These are phyloP conservation scores for Leishmania tropica DNA, from an alignment of 208 protist genomes.

Conservation along the genomic window DNA sequence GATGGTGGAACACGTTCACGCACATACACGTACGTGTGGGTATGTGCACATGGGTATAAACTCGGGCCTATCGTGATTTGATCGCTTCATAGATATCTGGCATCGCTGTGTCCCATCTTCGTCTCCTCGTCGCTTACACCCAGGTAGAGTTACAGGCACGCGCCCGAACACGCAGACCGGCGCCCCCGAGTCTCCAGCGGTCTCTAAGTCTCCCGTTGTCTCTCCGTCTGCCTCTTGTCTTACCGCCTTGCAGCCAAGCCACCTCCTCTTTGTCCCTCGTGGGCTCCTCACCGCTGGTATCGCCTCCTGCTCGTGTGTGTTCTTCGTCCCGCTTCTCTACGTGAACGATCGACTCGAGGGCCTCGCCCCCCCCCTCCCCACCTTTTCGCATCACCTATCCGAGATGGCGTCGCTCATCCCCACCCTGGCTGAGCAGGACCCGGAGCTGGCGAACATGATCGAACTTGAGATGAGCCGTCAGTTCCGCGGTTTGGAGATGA, in stretches of 20 bases:
- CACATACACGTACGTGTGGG: not conserved
- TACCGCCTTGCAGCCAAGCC: not conserved
- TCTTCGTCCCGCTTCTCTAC: not conserved
- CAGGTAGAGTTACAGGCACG: not conserved
- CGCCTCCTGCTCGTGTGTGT: not conserved
- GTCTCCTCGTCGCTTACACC: too few species aligned
- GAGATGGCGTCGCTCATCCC: slow-evolving; percentile 29
- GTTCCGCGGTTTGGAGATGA: slow-evolving; percentile 89
- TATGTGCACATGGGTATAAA: too few species aligned
- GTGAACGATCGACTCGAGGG: not conserved
- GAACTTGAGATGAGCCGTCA: slow-evolving; percentile 89
- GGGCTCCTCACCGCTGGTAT: not conserved
- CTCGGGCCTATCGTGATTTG: too few species aligned
- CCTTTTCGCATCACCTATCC: not conserved
- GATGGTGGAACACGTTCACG: not conserved
- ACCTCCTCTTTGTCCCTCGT: not conserved
- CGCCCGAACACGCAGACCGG: too few species aligned
- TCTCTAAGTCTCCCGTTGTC: not conserved
- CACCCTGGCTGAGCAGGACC: slow-evolving; percentile 64
- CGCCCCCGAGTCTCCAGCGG: not conserved
- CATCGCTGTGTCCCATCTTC: too few species aligned
- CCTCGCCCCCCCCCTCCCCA: not conserved
- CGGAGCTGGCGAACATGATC: slow-evolving; percentile 80
- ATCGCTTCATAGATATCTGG: too few species aligned
- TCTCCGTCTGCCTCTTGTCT: not conserved